Evolutionary conservation across 139 green algal genomes (phyloP), one percentile per base, ranked within the genome.

Genomic region (Volvox reticuliferus): DNA sequence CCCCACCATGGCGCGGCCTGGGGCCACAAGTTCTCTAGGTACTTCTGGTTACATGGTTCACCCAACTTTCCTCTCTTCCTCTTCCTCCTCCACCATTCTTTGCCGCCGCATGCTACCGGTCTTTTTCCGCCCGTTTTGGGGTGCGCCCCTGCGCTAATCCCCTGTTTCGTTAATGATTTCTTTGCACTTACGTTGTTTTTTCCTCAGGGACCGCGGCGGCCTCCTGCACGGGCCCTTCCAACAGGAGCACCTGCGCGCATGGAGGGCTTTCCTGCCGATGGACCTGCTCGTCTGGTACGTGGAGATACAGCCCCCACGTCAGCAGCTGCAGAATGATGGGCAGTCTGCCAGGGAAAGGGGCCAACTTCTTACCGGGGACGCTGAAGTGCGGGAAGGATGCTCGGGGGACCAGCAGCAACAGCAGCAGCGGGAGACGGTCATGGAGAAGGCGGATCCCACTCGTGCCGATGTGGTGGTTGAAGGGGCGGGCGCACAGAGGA

Each of bases 241-340:
- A 0, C 12, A 79, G 20, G 82, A 95, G 44, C 86, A 93, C 82
- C 85, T 96, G 65, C 79, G 30, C 26, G 91, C 73, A 1, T 96
- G 94, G 94, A 83, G 94, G 14, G 36, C 82, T n/a, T 92, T 87
- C 63, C 80, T 96, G n/a, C 94, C 94, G 22, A 96, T 96, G 94
- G 91, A 96, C 89, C 80, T 96, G 44, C 33, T 68, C 1, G 84
- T 96, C 50, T 92, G 91, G 79, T 63, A 86, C 63, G 68, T 87
- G 61, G 82, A 89, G 88, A 79, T 81, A 50, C 24, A 67, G n/a
- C 62, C 36, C 67, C 79, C 55, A 75, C 65, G 65, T 30, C 65
- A 73, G 65, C 65, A 73, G 65, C 44, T 55, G 44, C 65, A 73
- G 65, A 12, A 73, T 24, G 65, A 28, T 18, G 71, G 2, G 71